A percentile compares a stretch with the other conserved stretches of the same genome.
These are phyloP conservation scores for Triticum urartu DNA, from an alignment of 176 grass and related monocot species.

Conservation along the genomic window DNA sequence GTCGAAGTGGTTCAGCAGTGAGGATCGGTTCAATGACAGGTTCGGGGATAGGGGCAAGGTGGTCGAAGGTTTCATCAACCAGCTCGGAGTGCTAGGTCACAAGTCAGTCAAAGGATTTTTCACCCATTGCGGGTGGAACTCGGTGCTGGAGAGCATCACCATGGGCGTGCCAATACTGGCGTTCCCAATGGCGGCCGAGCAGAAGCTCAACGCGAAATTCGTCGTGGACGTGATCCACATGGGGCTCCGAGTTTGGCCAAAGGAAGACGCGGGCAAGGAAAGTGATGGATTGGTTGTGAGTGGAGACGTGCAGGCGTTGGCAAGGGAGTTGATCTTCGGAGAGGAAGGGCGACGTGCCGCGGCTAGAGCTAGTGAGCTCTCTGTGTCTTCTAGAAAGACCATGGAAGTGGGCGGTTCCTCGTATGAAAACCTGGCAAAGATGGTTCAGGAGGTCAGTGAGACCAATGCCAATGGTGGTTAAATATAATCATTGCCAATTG, in stretches of 20 bases:
- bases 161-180: slow-evolving; percentile 44
- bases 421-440: slow-evolving; percentile 19
- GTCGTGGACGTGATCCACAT: slow-evolving; percentile 36
- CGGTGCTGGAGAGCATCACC: slow-evolving; percentile 41
- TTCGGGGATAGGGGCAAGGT: slow-evolving; percentile 29
- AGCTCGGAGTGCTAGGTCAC: slow-evolving; percentile 26
- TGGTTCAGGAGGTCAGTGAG: slow-evolving; percentile 26
- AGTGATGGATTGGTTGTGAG: not conserved
- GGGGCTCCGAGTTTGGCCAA: slow-evolving; percentile 34
- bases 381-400: not conserved
- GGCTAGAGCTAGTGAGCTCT: not conserved
- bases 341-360: slow-evolving; percentile 25
- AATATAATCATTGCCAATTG: not conserved
- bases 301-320: slow-evolving; percentile 22
- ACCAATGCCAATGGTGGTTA: not conserved
- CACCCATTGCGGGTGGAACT: slow-evolving; percentile 65
- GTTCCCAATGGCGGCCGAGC: slow-evolving; percentile 47
- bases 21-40: not conserved
- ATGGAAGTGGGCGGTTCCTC: slow-evolving; percentile 46
- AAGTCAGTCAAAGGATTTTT: slow-evolving; percentile 29
- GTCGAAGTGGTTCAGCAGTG: not conserved
- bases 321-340: slow-evolving; percentile 29
- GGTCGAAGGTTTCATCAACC: slow-evolving; percentile 34
- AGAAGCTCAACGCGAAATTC: slow-evolving; percentile 53
- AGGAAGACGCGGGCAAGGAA: not conserved